Conservation (phyloP, 352 stramenopile species). For the Phytophthora macrochlamydospora region DNA sequence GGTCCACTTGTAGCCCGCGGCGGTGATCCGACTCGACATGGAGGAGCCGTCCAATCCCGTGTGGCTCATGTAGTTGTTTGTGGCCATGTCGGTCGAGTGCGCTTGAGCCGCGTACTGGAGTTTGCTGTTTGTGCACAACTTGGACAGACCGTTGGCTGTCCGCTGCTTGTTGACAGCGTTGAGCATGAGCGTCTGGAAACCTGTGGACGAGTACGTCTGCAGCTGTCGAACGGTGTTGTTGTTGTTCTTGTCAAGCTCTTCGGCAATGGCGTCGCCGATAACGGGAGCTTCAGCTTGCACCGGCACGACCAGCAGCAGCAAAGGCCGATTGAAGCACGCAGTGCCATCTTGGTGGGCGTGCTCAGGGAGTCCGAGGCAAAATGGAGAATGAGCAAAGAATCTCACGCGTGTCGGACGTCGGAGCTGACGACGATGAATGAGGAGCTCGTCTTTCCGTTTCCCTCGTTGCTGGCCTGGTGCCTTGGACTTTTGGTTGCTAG, state of each 20-base stretch:
- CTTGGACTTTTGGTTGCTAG: neutral
- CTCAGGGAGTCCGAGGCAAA: conserved; percentile 10
- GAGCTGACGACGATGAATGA: neutral
- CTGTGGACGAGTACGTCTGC: conserved; percentile 20
- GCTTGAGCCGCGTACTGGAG: conserved; percentile 27
- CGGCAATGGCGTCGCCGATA: conserved; percentile 24
- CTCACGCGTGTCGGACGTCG: neutral
- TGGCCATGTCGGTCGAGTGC: conserved; percentile 52
- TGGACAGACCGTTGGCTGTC: conserved; percentile 28
- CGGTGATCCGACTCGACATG: conserved; percentile 40
- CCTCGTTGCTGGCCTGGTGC: neutral
- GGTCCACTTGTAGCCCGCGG: conserved; percentile 46
- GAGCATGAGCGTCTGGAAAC: conserved; percentile 44
- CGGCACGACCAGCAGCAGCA: conserved; percentile 16
- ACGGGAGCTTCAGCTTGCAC: conserved; percentile 15
- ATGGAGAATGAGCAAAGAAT: conserved; percentile 24
- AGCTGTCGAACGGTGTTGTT: conserved; percentile 17
- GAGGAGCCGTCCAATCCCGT: conserved; percentile 47
- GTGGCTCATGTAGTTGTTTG: conserved; percentile 59
- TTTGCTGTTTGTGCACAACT: conserved; percentile 52
- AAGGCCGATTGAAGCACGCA: neutral
- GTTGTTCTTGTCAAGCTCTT: conserved; percentile 15
- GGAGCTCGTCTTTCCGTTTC: neutral
- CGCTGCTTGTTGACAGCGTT: conserved; percentile 58
- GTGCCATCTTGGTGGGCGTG: conserved; percentile 9